Evolutionary conservation across 495 filamentous ascomycete species (phyloP).

Genomic region (Glonium stellatum): DNA sequence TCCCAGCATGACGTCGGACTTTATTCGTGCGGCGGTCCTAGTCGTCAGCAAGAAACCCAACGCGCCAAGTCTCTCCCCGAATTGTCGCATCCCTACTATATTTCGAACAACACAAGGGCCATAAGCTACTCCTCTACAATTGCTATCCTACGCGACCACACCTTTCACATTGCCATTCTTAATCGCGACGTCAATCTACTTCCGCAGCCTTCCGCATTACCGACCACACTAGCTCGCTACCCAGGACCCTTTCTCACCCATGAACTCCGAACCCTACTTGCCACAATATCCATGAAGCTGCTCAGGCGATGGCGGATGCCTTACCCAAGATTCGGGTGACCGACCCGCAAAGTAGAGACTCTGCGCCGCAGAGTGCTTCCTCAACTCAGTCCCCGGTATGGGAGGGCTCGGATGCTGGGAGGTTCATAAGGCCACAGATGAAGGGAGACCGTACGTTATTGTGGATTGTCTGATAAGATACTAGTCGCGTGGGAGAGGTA

Average conservation of each 20-base stretch:
- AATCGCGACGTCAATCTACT: conserved; percentile 6
- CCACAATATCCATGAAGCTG: conserved; percentile 23
- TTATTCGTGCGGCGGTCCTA: no score
- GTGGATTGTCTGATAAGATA: neutral
- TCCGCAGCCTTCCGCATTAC: conserved; percentile 13
- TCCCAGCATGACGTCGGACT: no score
- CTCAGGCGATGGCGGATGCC: conserved; percentile 38
- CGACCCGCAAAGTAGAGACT: conserved; percentile 33
- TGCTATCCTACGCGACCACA: neutral
- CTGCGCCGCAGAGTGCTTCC: neutral
- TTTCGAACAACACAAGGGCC: neutral
- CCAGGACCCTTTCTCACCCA: neutral
- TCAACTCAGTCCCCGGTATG: conserved; percentile 1
- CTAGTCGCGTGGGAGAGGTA: neutral
- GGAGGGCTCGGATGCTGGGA: conserved; percentile 23
- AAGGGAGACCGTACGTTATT: conserved; percentile 24
- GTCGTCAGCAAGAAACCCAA: neutral
- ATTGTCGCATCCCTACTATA: neutral
- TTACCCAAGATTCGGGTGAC: conserved; percentile 41
- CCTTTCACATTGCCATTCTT: neutral
- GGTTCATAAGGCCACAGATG: conserved; percentile 1
- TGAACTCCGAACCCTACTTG: neutral
- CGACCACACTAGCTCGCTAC: no score
- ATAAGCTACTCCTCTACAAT: neutral
- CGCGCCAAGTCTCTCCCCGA: neutral